A percentile compares a stretch with the other conserved stretches of the same genome.
phyloP scores from a whole-genome alignment of 495 filamentous ascomycete species.

The Lasiosphaeria hispida region DNA sequence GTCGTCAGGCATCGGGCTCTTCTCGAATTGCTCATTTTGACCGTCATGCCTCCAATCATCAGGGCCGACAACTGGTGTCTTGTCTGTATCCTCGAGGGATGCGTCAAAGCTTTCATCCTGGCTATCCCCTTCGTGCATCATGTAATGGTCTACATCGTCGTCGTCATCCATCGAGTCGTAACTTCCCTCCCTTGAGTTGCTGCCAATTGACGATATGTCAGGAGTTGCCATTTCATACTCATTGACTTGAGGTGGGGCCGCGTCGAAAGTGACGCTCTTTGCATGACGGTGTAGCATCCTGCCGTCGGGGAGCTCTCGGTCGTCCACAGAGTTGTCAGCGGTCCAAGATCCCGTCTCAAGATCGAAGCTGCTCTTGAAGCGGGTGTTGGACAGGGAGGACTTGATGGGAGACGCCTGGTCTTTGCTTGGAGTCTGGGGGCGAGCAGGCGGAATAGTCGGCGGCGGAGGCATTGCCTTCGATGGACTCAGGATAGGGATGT shows the following conservation, averaged over 20 bases:
- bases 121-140: slow-evolving; percentile 61
- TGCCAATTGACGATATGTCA: slow-evolving; percentile 83
- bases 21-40: slow-evolving; percentile 72
- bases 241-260: slow-evolving; percentile 87
- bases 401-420: slow-evolving; percentile 77
- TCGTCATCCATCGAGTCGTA: slow-evolving; percentile 80
- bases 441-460: slow-evolving; percentile 17
- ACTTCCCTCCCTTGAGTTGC: slow-evolving; percentile 83
- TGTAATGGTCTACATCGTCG: slow-evolving; percentile 70
- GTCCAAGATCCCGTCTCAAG: slow-evolving; percentile 69
- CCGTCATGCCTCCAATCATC: slow-evolving; percentile 87
- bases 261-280: slow-evolving; percentile 96
- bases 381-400: slow-evolving; percentile 72
- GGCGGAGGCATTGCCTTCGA: slow-evolving; percentile 38
- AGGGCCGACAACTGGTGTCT: slow-evolving; percentile 93
- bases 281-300: slow-evolving; percentile 71
- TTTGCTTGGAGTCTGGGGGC: slow-evolving; percentile 64
- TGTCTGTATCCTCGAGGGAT: slow-evolving; percentile 89
- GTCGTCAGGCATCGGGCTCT: slow-evolving; percentile 59
- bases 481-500: slow-evolving; percentile 37
- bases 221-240: slow-evolving; percentile 98
- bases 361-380: slow-evolving; percentile 72
- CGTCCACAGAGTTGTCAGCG: slow-evolving; percentile 56
- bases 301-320: slow-evolving; percentile 53
- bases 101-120: slow-evolving; percentile 91